Base-by-base conservation (phyloP, 495 filamentous ascomycete species). In the Tuber calosporum region DNA sequence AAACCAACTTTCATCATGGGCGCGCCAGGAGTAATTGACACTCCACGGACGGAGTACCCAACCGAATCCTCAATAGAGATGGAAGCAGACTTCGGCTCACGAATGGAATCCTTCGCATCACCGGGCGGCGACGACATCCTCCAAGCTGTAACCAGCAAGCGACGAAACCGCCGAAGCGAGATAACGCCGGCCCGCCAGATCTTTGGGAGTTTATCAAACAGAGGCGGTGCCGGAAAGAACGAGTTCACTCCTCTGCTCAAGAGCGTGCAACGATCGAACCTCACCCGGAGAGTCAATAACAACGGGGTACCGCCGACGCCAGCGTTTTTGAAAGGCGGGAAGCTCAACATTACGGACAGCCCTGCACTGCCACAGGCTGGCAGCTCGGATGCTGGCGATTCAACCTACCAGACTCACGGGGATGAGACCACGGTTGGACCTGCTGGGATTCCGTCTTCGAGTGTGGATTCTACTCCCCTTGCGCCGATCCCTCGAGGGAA, bases 171-270 rank as follows among this genome's bases (percentile, higher is more conserved):
- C 92, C 92, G 58, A 89, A 90, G 74, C 83, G 87, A 82, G 84
- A 86, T 69, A 84, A 89, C 42, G 20, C 89, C 91, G 70, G 87
- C 96, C 58, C 88, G 86, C 67, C 88, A 91, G 81, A 86, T 87
- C 75, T 78, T 78, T 43, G 72, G 73, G 38, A 69, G 26, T 53
- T 37, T 78, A 22, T 43, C 86, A 86, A 77, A 91, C 79, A 90
- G 83, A 38, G 86, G 87, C 19, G 83, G 84, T 36, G 87, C 86
- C 48, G 87, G 84, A 20, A 90, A 89, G 69, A 88, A 87, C 67
- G 96, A 99, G 75, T 99, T 99, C 81, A 99, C 95, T 3, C 95
- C 95, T 0, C 83, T 99, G 71, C 88, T 99, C 81, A 94, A 93
- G 84, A 96, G 91, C 73, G 93, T 93, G 20, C 92, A 92, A 26